phyloP scores from a whole-genome alignment of 2,329 filamentous ascomycete species.

The Microsporum audouinii region DNA sequence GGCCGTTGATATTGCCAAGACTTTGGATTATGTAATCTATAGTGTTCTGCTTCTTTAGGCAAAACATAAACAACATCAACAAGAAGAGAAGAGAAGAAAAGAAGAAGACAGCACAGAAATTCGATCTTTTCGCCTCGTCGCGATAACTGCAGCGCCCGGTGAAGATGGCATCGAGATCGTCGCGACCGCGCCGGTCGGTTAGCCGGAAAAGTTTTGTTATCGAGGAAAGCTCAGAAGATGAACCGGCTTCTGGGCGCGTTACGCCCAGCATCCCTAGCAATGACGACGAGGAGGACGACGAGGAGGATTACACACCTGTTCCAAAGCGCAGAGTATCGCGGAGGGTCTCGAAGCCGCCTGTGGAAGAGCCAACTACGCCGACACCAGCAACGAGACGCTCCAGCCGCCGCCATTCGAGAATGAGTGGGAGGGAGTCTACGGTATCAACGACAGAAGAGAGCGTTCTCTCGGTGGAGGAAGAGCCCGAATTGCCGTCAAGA shows the following conservation, averaged over 20 bases:
- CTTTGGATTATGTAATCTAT: conserved; percentile 4
- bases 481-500: conserved; percentile 45
- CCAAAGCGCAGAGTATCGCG: conserved; percentile 47
- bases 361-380: conserved; percentile 39
- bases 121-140: not conserved
- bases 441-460: conserved; percentile 24
- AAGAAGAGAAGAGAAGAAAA: not conserved
- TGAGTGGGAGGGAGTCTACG: conserved; percentile 19
- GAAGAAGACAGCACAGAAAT: not conserved
- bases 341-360: conserved; percentile 46
- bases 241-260: conserved; percentile 36
- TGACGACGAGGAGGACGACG: conserved; percentile 53
- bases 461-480: conserved; percentile 37
- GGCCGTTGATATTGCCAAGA: conserved; percentile 9
- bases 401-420: conserved; percentile 23
- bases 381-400: conserved; percentile 19
- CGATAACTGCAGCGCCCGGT: not conserved
- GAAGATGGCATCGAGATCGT: conserved; percentile 31
- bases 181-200: conserved; percentile 46
- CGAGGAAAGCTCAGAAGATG: conserved; percentile 65
- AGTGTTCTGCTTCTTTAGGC: conserved; percentile 8
- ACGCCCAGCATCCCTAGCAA: conserved; percentile 32
- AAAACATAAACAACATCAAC: conserved; percentile 15
- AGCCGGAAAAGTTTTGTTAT: conserved; percentile 61
- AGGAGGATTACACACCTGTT: conserved; percentile 72